Evolutionary conservation across 805 yeast species (phyloP).

Genomic region (Sugiyamaella floridensis): DNA sequence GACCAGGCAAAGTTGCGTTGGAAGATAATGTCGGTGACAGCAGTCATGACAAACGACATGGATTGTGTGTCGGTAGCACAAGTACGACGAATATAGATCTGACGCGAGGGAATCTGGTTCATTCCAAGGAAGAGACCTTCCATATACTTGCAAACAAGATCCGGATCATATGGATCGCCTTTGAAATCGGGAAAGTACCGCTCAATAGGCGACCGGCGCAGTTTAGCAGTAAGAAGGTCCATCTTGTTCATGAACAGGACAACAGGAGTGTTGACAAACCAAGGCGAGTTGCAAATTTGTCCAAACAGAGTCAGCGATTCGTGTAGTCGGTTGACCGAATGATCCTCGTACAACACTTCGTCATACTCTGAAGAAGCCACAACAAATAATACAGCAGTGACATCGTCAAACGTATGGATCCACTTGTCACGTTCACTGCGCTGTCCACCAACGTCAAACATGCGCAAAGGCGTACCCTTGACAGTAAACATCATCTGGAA

Average conservation of each 20-base stretch:
- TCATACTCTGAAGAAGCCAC: slow-evolving; percentile 89
- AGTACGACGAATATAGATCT: slow-evolving; percentile 86
- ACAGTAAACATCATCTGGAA: slow-evolving; percentile 77
- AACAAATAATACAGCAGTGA: slow-evolving; percentile 81
- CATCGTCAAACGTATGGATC: slow-evolving; percentile 91
- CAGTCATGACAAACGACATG: slow-evolving; percentile 84
- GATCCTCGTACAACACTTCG: slow-evolving; percentile 86
- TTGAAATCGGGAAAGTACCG: slow-evolving; percentile 71
- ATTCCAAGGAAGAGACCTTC: slow-evolving; percentile 58
- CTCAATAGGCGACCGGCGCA: slow-evolving; percentile 56
- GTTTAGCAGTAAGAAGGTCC: slow-evolving; percentile 70
- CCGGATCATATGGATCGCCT: slow-evolving; percentile 57
- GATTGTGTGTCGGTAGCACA: slow-evolving; percentile 90
- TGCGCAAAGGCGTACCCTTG: slow-evolving; percentile 55
- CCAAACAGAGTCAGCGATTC: slow-evolving; percentile 83
- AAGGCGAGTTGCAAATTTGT: slow-evolving; percentile 71
- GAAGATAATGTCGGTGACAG: slow-evolving; percentile 86
- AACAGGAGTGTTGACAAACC: slow-evolving; percentile 83
- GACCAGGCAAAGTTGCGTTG: slow-evolving; percentile 74
- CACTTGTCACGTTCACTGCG: slow-evolving; percentile 85
- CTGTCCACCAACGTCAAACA: slow-evolving; percentile 96
- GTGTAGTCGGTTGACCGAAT: slow-evolving; percentile 79
- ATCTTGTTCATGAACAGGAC: slow-evolving; percentile 84
- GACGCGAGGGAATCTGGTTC: slow-evolving; percentile 56
- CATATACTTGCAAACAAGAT: slow-evolving; percentile 63